A percentile compares a stretch with the other conserved stretches of the same genome.
These are phyloP conservation scores for Plasmodiophora brassicae DNA, from an alignment of 208 protist genomes.

Conservation along the genomic window DNA sequence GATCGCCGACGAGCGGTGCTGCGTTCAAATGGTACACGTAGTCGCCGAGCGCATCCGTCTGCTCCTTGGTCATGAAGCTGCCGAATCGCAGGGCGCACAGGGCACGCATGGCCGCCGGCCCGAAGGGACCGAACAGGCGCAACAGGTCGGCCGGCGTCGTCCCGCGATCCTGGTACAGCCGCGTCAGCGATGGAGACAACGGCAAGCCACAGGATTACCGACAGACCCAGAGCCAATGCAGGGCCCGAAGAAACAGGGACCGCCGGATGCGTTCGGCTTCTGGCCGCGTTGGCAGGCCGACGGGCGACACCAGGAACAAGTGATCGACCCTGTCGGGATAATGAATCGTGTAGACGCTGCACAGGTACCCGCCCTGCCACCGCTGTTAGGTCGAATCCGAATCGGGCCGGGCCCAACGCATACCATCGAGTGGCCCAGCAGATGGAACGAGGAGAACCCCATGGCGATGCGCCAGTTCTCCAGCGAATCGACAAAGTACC, in stretches of 20 bases:
- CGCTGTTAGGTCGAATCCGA: background rate
- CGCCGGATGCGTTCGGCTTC: background rate
- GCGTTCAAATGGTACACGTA: conserved; percentile 27
- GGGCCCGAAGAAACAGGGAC: background rate
- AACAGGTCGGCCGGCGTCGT: background rate
- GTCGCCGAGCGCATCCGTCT: background rate
- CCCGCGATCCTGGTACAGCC: background rate
- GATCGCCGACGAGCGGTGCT: background rate
- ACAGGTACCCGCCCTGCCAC: conserved; percentile 7
- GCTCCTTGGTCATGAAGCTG: background rate
- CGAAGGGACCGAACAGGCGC: background rate
- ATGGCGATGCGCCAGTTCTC: background rate
- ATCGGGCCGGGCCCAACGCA: background rate
- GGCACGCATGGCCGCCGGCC: background rate
- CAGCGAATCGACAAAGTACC: conserved; percentile 15
- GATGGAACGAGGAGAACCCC: background rate
- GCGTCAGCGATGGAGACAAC: background rate
- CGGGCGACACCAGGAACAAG: conserved; percentile 12
- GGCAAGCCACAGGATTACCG: background rate
- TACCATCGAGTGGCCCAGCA: conserved; percentile 5
- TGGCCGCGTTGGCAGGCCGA: background rate
- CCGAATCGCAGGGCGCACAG: background rate
- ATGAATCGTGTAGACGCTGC: background rate
- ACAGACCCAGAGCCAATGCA: background rate
- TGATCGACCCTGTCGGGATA: background rate